phyloP scores from a whole-genome alignment of 2,329 filamentous ascomycete genomes.

The Plenodomus biglobosus region DNA sequence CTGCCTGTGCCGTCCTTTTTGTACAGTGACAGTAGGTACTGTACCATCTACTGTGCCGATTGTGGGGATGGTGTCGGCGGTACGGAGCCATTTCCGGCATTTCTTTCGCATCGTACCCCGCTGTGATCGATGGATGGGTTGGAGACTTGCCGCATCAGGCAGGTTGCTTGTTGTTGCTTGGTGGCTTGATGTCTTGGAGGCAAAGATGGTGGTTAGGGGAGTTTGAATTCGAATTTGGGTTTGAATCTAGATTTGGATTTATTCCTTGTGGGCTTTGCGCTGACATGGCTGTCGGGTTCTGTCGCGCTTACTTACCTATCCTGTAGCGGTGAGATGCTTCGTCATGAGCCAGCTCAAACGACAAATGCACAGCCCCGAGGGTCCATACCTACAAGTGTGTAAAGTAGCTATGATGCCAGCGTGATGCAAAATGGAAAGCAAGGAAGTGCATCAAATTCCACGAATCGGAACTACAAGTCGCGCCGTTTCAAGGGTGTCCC shows the following conservation, averaged over 20 bases:
- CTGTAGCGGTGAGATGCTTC: background rate
- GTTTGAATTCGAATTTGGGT: too few species aligned
- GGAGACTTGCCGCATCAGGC: constrained; percentile 8
- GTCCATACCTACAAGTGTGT: background rate
- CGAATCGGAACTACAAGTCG: too few species aligned
- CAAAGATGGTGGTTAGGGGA: too few species aligned
- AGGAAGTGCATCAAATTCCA: constrained; percentile 3
- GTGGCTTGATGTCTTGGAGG: too few species aligned
- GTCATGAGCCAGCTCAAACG: background rate
- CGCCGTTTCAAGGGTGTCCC: too few species aligned
- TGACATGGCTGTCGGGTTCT: background rate
- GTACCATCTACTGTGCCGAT: background rate
- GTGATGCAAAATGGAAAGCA: background rate
- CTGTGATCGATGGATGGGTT: constrained; percentile 12
- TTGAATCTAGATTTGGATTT: too few species aligned
- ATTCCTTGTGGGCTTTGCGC: background rate
- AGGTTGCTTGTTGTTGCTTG: too few species aligned
- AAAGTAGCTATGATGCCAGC: background rate
- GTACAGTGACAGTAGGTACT: too few species aligned
- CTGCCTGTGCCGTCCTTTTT: too few species aligned
- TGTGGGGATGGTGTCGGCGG: background rate
- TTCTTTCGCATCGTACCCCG: constrained; percentile 12
- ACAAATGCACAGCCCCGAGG: background rate
- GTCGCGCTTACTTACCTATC: background rate
- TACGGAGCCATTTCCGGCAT: constrained; percentile 4